These are phyloP conservation scores for Huntiella bhutanensis DNA, from an alignment of 2,329 filamentous ascomycete genomes.

Conservation along the genomic window DNA sequence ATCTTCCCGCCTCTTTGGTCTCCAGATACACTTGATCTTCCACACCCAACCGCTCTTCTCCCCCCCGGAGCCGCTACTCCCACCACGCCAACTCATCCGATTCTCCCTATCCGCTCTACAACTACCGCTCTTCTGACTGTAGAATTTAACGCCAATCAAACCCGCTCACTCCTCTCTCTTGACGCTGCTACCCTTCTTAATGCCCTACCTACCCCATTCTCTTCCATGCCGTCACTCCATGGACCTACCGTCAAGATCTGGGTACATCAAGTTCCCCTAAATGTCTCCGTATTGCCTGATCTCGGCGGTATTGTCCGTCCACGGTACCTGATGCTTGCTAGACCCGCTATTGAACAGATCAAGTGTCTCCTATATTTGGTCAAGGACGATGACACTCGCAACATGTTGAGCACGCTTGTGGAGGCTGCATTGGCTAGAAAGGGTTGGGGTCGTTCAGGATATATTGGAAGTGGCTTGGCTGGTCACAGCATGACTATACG, in stretches of 20 bases:
- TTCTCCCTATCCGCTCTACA: neutral
- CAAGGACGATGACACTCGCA: slow-evolving; percentile 1
- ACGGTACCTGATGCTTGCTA: slow-evolving; percentile 3
- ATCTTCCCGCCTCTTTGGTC: neutral
- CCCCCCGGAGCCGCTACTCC: neutral
- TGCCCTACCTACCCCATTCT: slow-evolving; percentile 1
- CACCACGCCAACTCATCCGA: neutral
- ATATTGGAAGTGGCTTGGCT: neutral
- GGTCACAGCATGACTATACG: neutral
- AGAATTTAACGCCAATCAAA: slow-evolving; percentile 7
- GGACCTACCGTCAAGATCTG: slow-evolving; percentile 7
- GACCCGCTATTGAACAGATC: slow-evolving; percentile 6
- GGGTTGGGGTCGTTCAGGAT: neutral
- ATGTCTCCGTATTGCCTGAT: slow-evolving; percentile 5
- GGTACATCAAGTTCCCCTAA: slow-evolving; percentile 3
- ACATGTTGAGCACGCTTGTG: neutral
- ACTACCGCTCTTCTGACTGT: slow-evolving; percentile 2
- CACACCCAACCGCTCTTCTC: neutral
- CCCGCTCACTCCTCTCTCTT: slow-evolving; percentile 2
- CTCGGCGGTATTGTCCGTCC: slow-evolving; percentile 4
- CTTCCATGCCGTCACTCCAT: slow-evolving; percentile 4
- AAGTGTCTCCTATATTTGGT: slow-evolving; percentile 7
- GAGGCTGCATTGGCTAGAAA: neutral
- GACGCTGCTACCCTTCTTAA: slow-evolving; percentile 3
- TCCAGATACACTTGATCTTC: neutral